Conservation (phyloP, 176 grass and related monocot species). For the Zea luxurians region DNA sequence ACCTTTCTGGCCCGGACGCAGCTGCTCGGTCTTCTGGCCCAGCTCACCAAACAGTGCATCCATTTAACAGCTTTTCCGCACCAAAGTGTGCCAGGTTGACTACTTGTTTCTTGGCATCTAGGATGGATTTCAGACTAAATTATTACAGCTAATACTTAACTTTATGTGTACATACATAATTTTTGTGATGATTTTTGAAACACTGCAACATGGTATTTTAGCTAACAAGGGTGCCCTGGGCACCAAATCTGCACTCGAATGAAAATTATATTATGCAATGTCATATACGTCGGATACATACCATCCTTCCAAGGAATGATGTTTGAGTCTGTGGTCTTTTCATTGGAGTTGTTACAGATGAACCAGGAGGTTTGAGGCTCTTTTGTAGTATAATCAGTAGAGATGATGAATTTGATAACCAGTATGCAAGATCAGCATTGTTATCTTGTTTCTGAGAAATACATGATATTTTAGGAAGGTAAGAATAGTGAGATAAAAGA, state of each 20-base stretch:
- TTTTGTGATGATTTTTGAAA: neutral
- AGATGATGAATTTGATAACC: constrained; percentile 84
- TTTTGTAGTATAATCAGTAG: constrained; percentile 82
- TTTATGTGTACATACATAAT: neutral
- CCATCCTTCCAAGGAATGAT: constrained; percentile 94
- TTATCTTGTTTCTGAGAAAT: constrained; percentile 74
- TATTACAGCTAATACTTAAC: neutral
- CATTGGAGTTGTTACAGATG: constrained; percentile 54
- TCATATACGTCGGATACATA: constrained; percentile 34
- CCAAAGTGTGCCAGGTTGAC: neutral
- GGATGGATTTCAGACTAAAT: neutral
- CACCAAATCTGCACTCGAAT: neutral
- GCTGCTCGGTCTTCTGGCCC: too few species aligned
- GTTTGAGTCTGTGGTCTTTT: constrained; percentile 73
- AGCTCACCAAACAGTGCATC: too few species aligned
- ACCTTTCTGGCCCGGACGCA: too few species aligned
- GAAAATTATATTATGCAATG: constrained; percentile 10
- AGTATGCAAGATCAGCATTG: constrained; percentile 76
- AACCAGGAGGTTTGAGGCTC: constrained; percentile 70
- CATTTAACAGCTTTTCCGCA: too few species aligned
- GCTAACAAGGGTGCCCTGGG: neutral
- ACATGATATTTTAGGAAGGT: constrained; percentile 26
- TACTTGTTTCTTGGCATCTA: neutral
- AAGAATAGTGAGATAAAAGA: neutral
- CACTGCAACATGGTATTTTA: neutral